Percentiles rank a stretch among this genome's conserved stretches.
Conservation (phyloP, 1,139 yeast genomes). For the Saccharomycopsis phalli region DNA sequence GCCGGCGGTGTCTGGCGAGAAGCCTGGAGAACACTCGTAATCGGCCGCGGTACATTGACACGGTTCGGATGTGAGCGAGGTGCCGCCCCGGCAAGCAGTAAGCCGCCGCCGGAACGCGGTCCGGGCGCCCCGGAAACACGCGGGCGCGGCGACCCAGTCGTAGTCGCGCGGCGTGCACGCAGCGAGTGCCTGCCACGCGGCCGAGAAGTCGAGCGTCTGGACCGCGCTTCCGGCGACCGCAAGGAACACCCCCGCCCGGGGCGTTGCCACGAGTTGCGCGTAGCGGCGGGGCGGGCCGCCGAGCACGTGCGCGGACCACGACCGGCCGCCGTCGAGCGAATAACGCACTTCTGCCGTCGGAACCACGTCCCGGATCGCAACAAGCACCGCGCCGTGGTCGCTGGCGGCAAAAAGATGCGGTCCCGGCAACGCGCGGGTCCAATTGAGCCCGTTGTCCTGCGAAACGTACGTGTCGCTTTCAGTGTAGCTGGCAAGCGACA, state of each 20-base stretch:
- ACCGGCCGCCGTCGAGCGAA: slow-evolving; percentile 53
- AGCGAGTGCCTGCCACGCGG: too few relatives aligned
- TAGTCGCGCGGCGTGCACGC: too few relatives aligned
- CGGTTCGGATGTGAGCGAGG: slow-evolving; percentile 39
- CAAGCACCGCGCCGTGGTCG: slow-evolving; percentile 54
- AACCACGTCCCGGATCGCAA: slow-evolving; percentile 37
- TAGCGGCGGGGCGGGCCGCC: too few relatives aligned
- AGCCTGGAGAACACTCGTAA: slow-evolving; percentile 55
- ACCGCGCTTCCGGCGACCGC: too few relatives aligned
- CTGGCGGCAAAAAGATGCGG: slow-evolving; percentile 50
- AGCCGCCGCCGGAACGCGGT: too few relatives aligned
- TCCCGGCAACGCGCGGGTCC: slow-evolving; percentile 41
- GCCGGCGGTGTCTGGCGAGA: slow-evolving; percentile 30
- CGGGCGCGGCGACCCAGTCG: too few relatives aligned
- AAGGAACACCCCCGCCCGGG: too few relatives aligned
- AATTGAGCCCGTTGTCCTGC: slow-evolving; percentile 53
- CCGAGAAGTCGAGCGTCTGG: too few relatives aligned
- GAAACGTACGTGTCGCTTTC: slow-evolving; percentile 39
- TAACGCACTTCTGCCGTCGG: slow-evolving; percentile 25
- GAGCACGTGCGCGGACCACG: slow-evolving; percentile 47
- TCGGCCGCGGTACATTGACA: slow-evolving; percentile 51
- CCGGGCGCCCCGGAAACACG: too few relatives aligned
- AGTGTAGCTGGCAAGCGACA: slow-evolving; percentile 23
- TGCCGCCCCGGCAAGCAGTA: too few relatives aligned
- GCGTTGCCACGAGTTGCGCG: too few relatives aligned